Evolutionary conservation across 257 asterid species (phyloP), one percentile per base, ranked within the genome.

Genomic region (Salvia miltiorrhiza): DNA sequence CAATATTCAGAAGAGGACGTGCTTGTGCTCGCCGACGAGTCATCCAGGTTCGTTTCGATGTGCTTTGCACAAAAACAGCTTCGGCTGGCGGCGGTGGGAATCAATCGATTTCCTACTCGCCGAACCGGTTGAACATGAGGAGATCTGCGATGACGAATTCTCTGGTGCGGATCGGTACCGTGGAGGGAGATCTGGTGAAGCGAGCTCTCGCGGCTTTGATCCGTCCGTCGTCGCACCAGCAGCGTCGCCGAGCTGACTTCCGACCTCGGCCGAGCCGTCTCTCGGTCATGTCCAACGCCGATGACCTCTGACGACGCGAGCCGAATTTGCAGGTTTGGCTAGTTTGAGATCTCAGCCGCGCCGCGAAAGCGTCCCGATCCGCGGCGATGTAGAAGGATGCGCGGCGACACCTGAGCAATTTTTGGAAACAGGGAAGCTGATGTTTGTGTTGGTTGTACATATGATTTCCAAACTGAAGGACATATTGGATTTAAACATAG

Each of bases 41-140:
- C 98, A 93, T 77, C 93, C 96, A 6, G 98, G 98, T 12, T 93
- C 97, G 64, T 93, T 93, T 56, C 79, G 98, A 47, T 93, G 98
- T 40, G 88, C 97, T 30, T 23, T 90, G 83, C 98, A 93, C 68
- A 90, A 85, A 77, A 86, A 82, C 63, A 71, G 76, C n/a, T 55
- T 54, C 67, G 80, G 63, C 16, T n/a, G 48, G 83, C 32, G 80
- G 67, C 63, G 62, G 65, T 0, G 78, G 53, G 32, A 77, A 70
- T 47, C 77, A 74, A 21, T 73, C 89, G n/a, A 65, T 77, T 5
- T 73, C 86, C 4, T 86, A 88, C 79, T 76, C 92, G 17, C 84
- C 93, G 14, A 83, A 82, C 78, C 78, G 89, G 33, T 52, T 88
- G 86, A 88, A 90, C 66, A 86, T 86, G 80, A 86, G 93, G 80